Evolutionary conservation across 306 rosid species (phyloP).

Genomic region (Senna tora): DNA sequence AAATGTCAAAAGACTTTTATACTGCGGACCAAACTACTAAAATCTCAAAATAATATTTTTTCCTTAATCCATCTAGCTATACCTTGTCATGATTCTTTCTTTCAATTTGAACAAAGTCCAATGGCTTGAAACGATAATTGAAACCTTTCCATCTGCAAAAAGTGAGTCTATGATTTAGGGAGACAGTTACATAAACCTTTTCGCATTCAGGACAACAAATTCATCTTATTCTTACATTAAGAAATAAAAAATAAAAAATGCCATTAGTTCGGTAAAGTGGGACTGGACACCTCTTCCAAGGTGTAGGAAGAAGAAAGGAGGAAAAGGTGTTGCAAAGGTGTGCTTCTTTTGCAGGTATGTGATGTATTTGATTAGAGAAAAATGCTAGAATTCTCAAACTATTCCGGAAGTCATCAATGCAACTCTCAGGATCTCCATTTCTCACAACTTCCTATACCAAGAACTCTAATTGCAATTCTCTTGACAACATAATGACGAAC

Average conservation of each 20-base stretch:
- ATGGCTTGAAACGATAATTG: conserved; percentile 55
- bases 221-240: background rate
- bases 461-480: too few species aligned
- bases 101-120: conserved; percentile 64
- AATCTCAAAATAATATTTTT: background rate
- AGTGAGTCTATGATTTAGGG: background rate
- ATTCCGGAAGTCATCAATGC: background rate
- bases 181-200: conserved; percentile 3
- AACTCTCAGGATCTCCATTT: background rate
- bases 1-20: background rate
- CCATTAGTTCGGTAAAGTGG: background rate
- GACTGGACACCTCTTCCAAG: background rate
- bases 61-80: background rate
- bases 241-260: background rate
- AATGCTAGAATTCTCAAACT: background rate
- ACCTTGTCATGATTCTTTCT: conserved; percentile 71
- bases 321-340: background rate
- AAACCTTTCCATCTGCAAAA: conserved; percentile 74
- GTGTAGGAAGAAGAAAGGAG: background rate
- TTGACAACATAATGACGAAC: too few species aligned
- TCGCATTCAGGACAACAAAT: conserved; percentile 3
- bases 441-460: background rate
- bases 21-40: background rate
- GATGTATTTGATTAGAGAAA: background rate
- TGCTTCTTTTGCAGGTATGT: background rate